Base-by-base conservation (phyloP, 2,329 filamentous ascomycete genomes). In the Penicillium sp. region DNA sequence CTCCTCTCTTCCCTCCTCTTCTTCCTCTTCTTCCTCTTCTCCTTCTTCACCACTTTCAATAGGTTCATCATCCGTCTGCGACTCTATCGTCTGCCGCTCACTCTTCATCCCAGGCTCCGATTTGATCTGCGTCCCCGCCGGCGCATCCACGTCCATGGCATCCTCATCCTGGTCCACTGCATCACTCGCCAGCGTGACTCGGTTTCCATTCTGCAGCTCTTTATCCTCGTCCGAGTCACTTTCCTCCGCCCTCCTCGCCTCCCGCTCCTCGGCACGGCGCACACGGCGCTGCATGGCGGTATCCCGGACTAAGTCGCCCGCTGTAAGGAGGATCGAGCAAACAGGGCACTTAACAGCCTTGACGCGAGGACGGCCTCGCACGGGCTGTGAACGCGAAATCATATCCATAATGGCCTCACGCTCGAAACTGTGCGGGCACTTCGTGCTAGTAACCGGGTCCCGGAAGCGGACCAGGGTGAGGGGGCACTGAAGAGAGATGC, bases 391-490 rank as follows among this genome's bases (percentile, higher is more conserved):
- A 11, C 66, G 66, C 0, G 56, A 51, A 36, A 83, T 77, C 76
- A 82, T 80, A 16, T 70, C 68, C 16, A 73, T 58, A 58, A 83
- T 82, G 1, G 80, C 81, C 2, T 66, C 60, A 18, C 73, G 76
- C 64, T 83, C 81, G 64, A 82, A 83, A 50, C 73, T 79, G 62
- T 83, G 81, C 0, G 77, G 78, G 60, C 81, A 83, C 67, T 80
- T 79, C 1, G 71, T 77, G 61, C 77, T 81, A 5, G 75, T 81
- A 2, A 82, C 75, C 0, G 81, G 81, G 56, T 81, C 73, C 6
- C 66, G 65, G 71, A 80, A 82, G 3, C 70, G 68, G 19, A 74
- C 73, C 2, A 82, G 71, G 1, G 81, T 83, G 24, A 83, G 66
- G 0, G 81, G 81, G 58, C 81, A 83, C 59, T 75, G 78, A 37